Conservation (phyloP, 495 filamentous ascomycete species). For the Trichoderma gamsii region DNA sequence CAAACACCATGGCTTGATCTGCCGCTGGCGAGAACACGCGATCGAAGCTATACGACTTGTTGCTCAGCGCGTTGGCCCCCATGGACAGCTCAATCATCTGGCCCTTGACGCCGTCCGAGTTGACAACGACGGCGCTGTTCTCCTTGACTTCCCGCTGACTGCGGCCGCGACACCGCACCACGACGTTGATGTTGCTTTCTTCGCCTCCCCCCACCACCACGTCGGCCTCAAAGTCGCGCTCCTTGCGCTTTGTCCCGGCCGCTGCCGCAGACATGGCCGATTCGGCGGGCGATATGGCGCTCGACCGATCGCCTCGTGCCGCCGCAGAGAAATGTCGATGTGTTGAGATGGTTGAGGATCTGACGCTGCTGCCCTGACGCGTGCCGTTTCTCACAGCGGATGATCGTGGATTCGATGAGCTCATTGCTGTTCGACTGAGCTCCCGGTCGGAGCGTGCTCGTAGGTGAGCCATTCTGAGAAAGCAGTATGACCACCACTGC, state of each 20-base stretch:
- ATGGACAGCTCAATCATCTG: slow-evolving; percentile 80
- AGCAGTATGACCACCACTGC: slow-evolving; percentile 10
- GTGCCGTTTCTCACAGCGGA: neutral
- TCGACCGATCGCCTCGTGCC: slow-evolving; percentile 23
- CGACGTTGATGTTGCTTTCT: slow-evolving; percentile 95
- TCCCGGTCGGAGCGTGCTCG: slow-evolving; percentile 13
- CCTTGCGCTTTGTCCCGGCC: slow-evolving; percentile 64
- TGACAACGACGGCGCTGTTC: slow-evolving; percentile 86
- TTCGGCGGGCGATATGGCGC: slow-evolving; percentile 59
- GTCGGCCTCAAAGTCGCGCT: slow-evolving; percentile 71
- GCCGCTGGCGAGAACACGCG: slow-evolving; percentile 94
- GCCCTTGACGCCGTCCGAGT: slow-evolving; percentile 79
- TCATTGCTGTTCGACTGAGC: neutral
- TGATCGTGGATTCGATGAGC: neutral
- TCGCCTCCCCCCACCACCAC: slow-evolving; percentile 42
- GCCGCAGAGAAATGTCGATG: neutral
- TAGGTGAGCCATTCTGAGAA: slow-evolving; percentile 13
- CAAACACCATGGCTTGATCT: slow-evolving; percentile 85
- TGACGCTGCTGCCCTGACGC: neutral
- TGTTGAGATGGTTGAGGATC: neutral
- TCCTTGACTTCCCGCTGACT: slow-evolving; percentile 88
- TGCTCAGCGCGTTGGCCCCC: slow-evolving; percentile 85
- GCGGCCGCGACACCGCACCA: slow-evolving; percentile 87
- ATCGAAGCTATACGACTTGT: slow-evolving; percentile 95
- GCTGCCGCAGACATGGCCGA: slow-evolving; percentile 51